phyloP scores from a whole-genome alignment of 2,329 filamentous ascomycete genomes.

The Fusarium hainanense region DNA sequence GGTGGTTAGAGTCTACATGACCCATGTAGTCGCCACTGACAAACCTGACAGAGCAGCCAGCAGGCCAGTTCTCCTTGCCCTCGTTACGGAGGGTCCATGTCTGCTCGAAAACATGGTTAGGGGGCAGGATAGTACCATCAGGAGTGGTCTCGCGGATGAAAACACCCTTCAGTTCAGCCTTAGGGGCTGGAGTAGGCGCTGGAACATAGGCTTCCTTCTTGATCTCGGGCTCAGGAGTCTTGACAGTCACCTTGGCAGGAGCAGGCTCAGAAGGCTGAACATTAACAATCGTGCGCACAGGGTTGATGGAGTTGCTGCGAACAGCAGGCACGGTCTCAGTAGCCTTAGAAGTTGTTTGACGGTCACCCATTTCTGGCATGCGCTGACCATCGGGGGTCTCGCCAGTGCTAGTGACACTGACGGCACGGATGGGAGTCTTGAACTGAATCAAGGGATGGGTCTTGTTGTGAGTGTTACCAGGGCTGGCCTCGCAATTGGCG shows the following conservation, averaged over 20 bases:
- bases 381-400: slow-evolving; percentile 76
- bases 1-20: slow-evolving; percentile 82
- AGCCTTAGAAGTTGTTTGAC: slow-evolving; percentile 56
- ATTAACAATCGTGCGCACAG: slow-evolving; percentile 78
- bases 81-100: slow-evolving; percentile 92
- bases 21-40: slow-evolving; percentile 98
- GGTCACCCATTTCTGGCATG: slow-evolving; percentile 79
- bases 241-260: slow-evolving; percentile 7
- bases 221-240: slow-evolving; percentile 17
- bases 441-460: slow-evolving; percentile 99
- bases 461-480: slow-evolving; percentile 86
- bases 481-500: slow-evolving; percentile 89
- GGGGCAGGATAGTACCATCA: slow-evolving; percentile 79
- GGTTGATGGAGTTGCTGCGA: slow-evolving; percentile 60
- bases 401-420: slow-evolving; percentile 85
- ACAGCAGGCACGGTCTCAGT: slow-evolving; percentile 57
- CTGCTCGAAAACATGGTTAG: slow-evolving; percentile 83
- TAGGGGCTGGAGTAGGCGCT: slow-evolving; percentile 38
- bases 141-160: slow-evolving; percentile 83
- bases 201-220: slow-evolving; percentile 44
- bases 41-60: slow-evolving; percentile 89
- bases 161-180: slow-evolving; percentile 59
- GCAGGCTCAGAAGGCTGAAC: slow-evolving; percentile 70
- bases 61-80: slow-evolving; percentile 83
- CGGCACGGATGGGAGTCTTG: slow-evolving; percentile 89